These are phyloP conservation scores for Lachancea quebecensis DNA, from an alignment of 805 yeast genomes.

Conservation along the genomic window DNA sequence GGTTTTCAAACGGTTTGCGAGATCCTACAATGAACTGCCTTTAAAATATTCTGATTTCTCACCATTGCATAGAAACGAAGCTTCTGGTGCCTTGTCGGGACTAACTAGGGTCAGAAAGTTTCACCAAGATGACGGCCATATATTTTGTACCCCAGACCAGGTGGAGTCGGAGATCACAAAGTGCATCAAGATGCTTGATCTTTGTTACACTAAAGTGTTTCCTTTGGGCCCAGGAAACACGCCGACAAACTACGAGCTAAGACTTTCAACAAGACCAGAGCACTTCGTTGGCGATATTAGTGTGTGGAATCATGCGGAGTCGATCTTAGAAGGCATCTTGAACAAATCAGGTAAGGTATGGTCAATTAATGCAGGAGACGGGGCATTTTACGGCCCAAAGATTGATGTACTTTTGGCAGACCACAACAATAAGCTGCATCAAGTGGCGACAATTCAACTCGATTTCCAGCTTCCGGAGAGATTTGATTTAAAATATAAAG, in stretches of 20 bases:
- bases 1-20: slow-evolving; percentile 64
- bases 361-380: slow-evolving; percentile 84
- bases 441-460: slow-evolving; percentile 90
- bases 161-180: slow-evolving; percentile 64
- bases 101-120: slow-evolving; percentile 88
- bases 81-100: slow-evolving; percentile 90
- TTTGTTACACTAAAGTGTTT: slow-evolving; percentile 62
- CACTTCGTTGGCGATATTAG: slow-evolving; percentile 67
- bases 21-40: slow-evolving; percentile 84
- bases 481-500: slow-evolving; percentile 65
- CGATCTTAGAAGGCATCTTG: slow-evolving; percentile 52
- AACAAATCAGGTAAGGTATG: slow-evolving; percentile 50
- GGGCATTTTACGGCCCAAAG: slow-evolving; percentile 94
- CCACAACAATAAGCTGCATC: slow-evolving; percentile 74
- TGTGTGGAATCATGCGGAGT: slow-evolving; percentile 83
- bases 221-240: slow-evolving; percentile 18
- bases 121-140: slow-evolving; percentile 98
- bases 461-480: slow-evolving; percentile 91
- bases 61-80: slow-evolving; percentile 88
- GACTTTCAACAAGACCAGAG: slow-evolving; percentile 83
- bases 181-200: slow-evolving; percentile 65
- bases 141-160: slow-evolving; percentile 78
- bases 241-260: slow-evolving; percentile 48
- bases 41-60: slow-evolving; percentile 82
- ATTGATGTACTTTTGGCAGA: slow-evolving; percentile 82